Percentiles rank a stretch among this genome's conserved stretches.
Evolutionary conservation across 2,329 filamentous ascomycete genomes (phyloP).

Genomic region (Calonectria pseudoturangicola): DNA sequence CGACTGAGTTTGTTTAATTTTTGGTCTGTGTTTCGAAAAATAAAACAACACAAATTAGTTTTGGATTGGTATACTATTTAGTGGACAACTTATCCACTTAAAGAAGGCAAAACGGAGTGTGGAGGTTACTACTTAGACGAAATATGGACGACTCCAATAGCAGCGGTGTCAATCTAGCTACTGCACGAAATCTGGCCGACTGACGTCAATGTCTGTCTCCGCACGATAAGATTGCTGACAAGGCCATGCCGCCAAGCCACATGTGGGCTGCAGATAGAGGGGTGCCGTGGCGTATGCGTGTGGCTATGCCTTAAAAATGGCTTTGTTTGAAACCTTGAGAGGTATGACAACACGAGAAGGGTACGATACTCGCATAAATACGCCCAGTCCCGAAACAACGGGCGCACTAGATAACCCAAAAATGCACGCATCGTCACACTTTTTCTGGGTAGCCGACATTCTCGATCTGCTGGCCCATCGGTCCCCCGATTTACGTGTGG

Average conservation of each 20-base stretch:
- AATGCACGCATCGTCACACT: background rate
- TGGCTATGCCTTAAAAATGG: conserved; percentile 5
- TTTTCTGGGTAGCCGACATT: background rate
- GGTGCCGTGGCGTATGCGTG: conserved; percentile 10
- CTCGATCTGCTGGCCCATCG: background rate
- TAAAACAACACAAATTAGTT: too few species aligned
- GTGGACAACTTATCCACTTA: background rate
- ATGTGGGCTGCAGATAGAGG: background rate
- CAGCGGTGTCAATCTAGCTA: background rate
- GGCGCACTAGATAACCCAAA: background rate
- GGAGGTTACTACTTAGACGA: background rate
- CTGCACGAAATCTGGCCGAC: background rate
- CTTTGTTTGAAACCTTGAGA: conserved; percentile 2
- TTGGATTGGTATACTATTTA: too few species aligned
- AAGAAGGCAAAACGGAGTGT: background rate
- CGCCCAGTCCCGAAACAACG: conserved; percentile 7
- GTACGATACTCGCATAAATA: conserved; percentile 18
- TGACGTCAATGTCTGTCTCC: background rate
- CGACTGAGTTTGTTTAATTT: too few species aligned
- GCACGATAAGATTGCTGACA: too few species aligned
- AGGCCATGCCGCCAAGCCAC: background rate
- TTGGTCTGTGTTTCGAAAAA: too few species aligned
- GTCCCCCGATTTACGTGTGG: background rate
- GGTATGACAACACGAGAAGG: background rate
- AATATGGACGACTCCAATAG: background rate